Base-by-base conservation (phyloP, 2,329 filamentous ascomycete genomes). In the Curvularia sp. region DNA sequence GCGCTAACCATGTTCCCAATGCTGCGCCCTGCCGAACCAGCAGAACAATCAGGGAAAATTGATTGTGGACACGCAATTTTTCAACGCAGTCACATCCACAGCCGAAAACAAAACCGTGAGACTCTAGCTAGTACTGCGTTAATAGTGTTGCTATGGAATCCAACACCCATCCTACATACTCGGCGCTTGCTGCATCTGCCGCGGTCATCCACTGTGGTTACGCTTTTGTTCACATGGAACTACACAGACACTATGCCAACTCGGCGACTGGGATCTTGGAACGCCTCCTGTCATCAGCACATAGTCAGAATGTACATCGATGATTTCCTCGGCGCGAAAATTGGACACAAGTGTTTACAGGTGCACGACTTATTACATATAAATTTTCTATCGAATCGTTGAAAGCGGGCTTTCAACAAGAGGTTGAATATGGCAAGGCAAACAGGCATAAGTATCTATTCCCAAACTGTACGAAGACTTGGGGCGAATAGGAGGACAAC, bases 241-340 rank as follows among this genome's bases (percentile, higher is more conserved):
- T 79, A 1, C 64, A 61, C 0, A 74, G 78, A 0, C 81, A 81
- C 0, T 64, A 82, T 23, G 78, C 72, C 0, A 74, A 82, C 12
- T 13, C 6, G n/a, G n/a, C n/a, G n/a, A n/a, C n/a, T n/a, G n/a
- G n/a, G n/a, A 79, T 79, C 23, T 66, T 70, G 42, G 76, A 81
- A 55, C 80, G 0, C 55, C 76, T 1, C 78, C 80, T 45, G 82
- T 84, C 3, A 62, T 85, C 10, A 79, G 80, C 61, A 76, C 68
- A 32, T 85, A 82, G 81, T 69, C 74, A 3, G 72, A 75, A 0
- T 68, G 62, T 18, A 59, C 69, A 0, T 70, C 66, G 2, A 53
- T 69, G 23, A 78, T 0, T 84, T 79, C 61, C 74, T 77, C 2
- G 82, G 82, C 10, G 65, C 59, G 12, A 81, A 84, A 55, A 68